Evolutionary conservation across 768 basidiomycete species (phyloP).

Genomic region (Russula virescens): DNA sequence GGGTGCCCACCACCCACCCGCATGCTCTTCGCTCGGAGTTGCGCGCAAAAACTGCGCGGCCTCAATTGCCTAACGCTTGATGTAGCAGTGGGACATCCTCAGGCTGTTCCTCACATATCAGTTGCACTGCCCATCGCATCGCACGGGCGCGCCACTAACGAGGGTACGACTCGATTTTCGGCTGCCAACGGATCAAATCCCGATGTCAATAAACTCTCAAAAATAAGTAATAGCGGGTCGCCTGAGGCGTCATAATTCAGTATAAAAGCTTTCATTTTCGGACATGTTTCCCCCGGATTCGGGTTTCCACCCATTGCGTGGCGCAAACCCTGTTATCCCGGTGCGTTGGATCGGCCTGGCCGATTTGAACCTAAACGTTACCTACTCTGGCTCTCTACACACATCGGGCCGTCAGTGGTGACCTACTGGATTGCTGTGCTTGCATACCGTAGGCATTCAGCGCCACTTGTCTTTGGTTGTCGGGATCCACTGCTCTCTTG

Average conservation of each 20-base stretch:
- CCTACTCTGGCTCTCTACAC: too few relatives aligned
- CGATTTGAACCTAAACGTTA: too few relatives aligned
- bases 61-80: background rate
- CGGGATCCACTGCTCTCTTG: background rate
- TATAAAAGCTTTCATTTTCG: too few relatives aligned
- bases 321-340: background rate
- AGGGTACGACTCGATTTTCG: too few relatives aligned
- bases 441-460: too few relatives aligned
- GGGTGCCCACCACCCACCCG: background rate
- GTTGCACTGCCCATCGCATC: too few relatives aligned
- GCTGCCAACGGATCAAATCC: background rate
- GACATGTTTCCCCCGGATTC: background rate
- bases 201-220: background rate
- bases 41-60: constrained; percentile 5
- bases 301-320: background rate
- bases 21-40: background rate
- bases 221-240: background rate
- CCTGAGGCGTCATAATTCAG: background rate
- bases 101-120: too few relatives aligned
- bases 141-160: too few relatives aligned
- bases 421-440: too few relatives aligned
- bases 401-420: too few relatives aligned
- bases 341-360: too few relatives aligned
- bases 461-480: background rate
- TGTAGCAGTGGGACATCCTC: background rate